Conservation (phyloP, 345 rosid genomes). For the Limnanthes douglasii region DNA sequence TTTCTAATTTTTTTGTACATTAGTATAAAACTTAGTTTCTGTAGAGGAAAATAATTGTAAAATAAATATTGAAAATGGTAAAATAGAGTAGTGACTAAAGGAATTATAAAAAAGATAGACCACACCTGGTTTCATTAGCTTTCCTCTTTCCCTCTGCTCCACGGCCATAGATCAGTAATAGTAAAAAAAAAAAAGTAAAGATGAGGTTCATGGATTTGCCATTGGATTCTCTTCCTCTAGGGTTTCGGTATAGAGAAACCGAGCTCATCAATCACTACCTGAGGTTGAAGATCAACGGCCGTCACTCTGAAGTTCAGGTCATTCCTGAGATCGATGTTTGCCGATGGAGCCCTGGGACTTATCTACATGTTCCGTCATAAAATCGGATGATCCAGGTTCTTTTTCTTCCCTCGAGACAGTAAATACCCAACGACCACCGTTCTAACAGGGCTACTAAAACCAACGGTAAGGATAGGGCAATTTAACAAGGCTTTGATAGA, state of each 20-base stretch:
- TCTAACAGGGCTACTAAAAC: conserved; percentile 96
- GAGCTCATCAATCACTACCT: conserved; percentile 86
- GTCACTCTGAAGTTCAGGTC: conserved; percentile 56
- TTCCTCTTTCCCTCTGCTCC: too few species aligned
- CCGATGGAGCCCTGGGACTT: conserved; percentile 97
- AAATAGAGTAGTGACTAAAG: too few species aligned
- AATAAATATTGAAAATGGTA: too few species aligned
- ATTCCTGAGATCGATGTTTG: conserved; percentile 83
- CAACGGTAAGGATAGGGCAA: conserved; percentile 85
- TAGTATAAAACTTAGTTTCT: too few species aligned
- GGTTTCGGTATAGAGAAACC: conserved; percentile 83
- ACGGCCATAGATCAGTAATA: too few species aligned
- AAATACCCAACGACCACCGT: conserved; percentile 90
- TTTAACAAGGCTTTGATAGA: too few species aligned
- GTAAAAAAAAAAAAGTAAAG: too few species aligned
- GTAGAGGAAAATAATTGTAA: too few species aligned
- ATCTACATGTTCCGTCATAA: conserved; percentile 69
- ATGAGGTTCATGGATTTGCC: too few species aligned
- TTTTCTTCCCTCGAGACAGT: conserved; percentile 81
- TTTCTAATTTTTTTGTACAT: too few species aligned
- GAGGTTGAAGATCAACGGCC: conserved; percentile 74
- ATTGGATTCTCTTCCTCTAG: conserved; percentile 54
- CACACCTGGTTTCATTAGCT: too few species aligned
- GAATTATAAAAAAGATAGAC: too few species aligned
- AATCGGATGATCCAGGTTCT: conserved; percentile 87